Base-by-base conservation (phyloP, 345 rosid species). In the Citrus trifoliata region DNA sequence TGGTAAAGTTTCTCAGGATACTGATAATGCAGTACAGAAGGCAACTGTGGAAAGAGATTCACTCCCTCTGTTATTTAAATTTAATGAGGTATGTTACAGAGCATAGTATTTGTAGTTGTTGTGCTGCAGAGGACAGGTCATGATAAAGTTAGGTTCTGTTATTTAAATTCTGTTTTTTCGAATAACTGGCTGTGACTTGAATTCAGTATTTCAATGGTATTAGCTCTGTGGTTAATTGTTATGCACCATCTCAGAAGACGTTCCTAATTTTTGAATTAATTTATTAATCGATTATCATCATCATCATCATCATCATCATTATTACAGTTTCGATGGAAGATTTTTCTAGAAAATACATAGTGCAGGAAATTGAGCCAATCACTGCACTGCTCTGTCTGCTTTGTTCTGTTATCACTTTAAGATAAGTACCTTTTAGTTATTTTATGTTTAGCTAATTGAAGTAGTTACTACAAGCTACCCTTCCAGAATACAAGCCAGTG, bases 61-160 rank as follows among this genome's bases (percentile, higher is more conserved):
- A 37, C 91, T 86, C 6, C 99, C 98, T 73, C 76, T 93, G 81
- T 87, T 95, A 77, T 95, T 93, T 85, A 93, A 91, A 88, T 95
- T 81, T 74, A 95, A 95, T 73, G 99, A 95, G 97, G 99, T 93
- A 85, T 63, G 72, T 64, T 40, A 72, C 80, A 76, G 37, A 70
- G 59, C 27, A 5, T 38, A 24, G 27, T 71, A 58, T 30, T 72
- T 72, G 40, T 37, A 46, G 24, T 35, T 7, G 38, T 74, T 16
- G 32, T 56, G 67, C 58, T 59, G 19, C 38, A 58, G 22, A 3
- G 69, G 73, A n/a, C 67, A 19, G 61, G 65, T 48, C 60, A 16
- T 21, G 19, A 46, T 6, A 46, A 58, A 58, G 25, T 61, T 67
- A 35, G 32, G 22, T 5, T 66, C 18, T 21, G 66, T 25, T 10